Percentiles rank a stretch among this genome's conserved stretches.
Conservation (phyloP, 345 rosid species). For the Isatis tinctoria region DNA sequence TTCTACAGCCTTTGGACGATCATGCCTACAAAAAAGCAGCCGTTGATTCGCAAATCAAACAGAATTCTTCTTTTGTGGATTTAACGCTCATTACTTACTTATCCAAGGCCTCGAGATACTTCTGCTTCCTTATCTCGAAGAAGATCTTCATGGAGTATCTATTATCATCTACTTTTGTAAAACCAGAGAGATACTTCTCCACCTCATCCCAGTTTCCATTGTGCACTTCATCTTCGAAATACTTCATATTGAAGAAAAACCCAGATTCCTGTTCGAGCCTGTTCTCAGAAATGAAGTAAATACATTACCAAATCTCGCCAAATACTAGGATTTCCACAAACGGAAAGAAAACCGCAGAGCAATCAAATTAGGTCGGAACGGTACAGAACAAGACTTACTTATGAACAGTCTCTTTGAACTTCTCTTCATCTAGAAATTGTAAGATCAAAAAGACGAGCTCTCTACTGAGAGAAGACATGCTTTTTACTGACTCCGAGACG, state of each 20-base stretch:
- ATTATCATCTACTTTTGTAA: constrained; percentile 95
- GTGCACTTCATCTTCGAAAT: constrained; percentile 98
- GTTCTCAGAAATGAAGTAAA: constrained; percentile 2
- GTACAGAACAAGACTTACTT: constrained; percentile 44
- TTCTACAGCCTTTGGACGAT: constrained; percentile 93
- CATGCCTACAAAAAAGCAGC: constrained; percentile 55
- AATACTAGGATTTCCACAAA: not conserved
- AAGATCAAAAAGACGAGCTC: constrained; percentile 98
- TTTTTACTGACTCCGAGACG: constrained; percentile 12
- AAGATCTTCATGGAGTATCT: constrained; percentile 98
- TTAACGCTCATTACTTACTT: constrained; percentile 38
- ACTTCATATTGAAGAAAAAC: constrained; percentile 96
- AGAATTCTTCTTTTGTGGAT: not conserved
- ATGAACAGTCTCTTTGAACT: constrained; percentile 98
- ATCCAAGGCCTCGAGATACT: constrained; percentile 98
- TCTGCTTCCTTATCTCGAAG: constrained; percentile 99
- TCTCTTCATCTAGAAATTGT: constrained; percentile 99
- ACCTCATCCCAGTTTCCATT: constrained; percentile 99
- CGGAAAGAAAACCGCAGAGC: not conserved
- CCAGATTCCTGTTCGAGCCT: constrained; percentile 99
- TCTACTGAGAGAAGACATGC: constrained; percentile 97
- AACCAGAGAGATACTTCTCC: constrained; percentile 95
- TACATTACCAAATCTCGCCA: not conserved
- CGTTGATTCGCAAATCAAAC: not conserved
- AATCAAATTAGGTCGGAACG: not conserved